These are phyloP conservation scores for Aspergillus novoparasiticus DNA, from an alignment of 2,329 filamentous ascomycete species.

Conservation along the genomic window DNA sequence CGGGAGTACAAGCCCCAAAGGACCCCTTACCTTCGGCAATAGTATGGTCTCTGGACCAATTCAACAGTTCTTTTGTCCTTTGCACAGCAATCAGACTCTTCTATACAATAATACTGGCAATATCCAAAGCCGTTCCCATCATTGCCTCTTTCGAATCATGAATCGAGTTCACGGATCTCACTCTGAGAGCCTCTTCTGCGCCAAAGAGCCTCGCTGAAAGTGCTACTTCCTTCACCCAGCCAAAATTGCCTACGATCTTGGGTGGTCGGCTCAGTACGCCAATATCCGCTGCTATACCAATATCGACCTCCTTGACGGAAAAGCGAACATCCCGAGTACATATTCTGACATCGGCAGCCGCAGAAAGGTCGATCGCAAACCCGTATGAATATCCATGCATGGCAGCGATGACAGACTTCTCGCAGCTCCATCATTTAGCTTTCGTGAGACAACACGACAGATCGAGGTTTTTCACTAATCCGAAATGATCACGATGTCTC, in stretches of 20 bases:
- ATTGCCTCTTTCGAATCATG: conserved; percentile 61
- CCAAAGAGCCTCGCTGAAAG: conserved; percentile 47
- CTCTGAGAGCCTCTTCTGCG: conserved; percentile 46
- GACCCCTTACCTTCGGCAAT: conserved; percentile 69
- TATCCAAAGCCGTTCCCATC: conserved; percentile 62
- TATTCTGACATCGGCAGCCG: conserved; percentile 47
- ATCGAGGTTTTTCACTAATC: neutral
- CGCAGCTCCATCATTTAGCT: conserved; percentile 56
- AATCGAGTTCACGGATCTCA: conserved; percentile 48
- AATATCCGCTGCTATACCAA: conserved; percentile 53
- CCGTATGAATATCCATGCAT: conserved; percentile 79
- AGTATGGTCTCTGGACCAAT: conserved; percentile 76
- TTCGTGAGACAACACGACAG: neutral
- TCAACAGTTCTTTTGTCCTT: conserved; percentile 83
- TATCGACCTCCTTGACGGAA: conserved; percentile 53
- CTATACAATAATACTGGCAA: conserved; percentile 67
- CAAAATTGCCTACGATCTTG: conserved; percentile 46
- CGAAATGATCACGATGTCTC: neutral
- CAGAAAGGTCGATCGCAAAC: conserved; percentile 68
- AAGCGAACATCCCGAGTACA: conserved; percentile 41
- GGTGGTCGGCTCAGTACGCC: conserved; percentile 51
- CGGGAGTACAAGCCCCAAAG: neutral
- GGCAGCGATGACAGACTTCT: conserved; percentile 86
- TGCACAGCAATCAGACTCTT: conserved; percentile 90
- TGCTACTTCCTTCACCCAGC: conserved; percentile 54